Conservation (phyloP, 768 basidiomycete species). For the Kwoniella newhampshirensis region DNA sequence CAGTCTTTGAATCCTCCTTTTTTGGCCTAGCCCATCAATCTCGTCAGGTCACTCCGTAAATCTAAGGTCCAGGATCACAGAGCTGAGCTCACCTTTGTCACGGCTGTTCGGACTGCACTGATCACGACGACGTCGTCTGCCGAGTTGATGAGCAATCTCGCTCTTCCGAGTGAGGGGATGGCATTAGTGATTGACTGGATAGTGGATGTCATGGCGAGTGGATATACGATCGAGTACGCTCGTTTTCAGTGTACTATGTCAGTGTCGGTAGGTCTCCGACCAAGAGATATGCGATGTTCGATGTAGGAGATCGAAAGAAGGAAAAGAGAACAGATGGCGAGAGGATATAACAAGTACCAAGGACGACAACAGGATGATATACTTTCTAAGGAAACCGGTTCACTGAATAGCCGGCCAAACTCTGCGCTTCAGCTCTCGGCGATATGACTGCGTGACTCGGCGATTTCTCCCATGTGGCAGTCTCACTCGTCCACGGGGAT, state of each 20-base stretch:
- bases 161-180: constrained; percentile 51
- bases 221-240: too few relatives aligned
- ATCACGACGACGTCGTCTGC: constrained; percentile 90
- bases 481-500: background rate
- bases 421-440: background rate
- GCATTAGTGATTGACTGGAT: constrained; percentile 45
- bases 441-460: background rate
- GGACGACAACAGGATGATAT: background rate
- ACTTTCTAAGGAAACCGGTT: background rate
- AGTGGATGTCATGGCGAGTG: constrained; percentile 45
- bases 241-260: too few relatives aligned
- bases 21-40: constrained; percentile 55
- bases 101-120: constrained; percentile 80
- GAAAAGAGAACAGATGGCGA: background rate
- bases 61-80: background rate
- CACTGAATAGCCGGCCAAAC: background rate
- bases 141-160: constrained; percentile 66
- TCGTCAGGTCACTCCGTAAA: background rate
- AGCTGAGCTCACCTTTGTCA: constrained; percentile 71
- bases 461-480: background rate
- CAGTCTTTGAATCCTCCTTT: constrained; percentile 91
- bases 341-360: background rate
- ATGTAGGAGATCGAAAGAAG: background rate
- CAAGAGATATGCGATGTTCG: background rate
- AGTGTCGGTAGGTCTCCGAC: background rate